Evolutionary conservation across 1,139 yeast genomes (phyloP), one percentile per base, ranked within the genome.

Genomic region (Debaryomycetaceae sp.): DNA sequence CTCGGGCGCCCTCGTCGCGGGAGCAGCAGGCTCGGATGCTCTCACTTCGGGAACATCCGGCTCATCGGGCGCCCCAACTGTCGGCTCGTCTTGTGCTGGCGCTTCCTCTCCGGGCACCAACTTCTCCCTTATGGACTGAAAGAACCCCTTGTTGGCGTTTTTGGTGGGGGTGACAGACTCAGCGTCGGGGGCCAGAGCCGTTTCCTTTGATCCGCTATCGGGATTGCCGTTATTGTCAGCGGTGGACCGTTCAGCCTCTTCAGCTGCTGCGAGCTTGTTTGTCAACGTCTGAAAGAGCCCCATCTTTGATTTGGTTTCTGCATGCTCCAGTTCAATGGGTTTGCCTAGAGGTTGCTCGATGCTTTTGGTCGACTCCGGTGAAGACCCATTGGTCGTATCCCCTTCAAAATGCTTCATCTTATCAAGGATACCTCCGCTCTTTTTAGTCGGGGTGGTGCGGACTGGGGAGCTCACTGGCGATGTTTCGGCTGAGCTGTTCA

Each of bases 341-440:
- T n/a, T n/a, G n/a, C n/a, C n/a, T n/a, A n/a, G n/a, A n/a, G n/a
- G n/a, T n/a, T n/a, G n/a, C n/a, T n/a, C n/a, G n/a, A n/a, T n/a
- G n/a, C n/a, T n/a, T n/a, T n/a, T n/a, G n/a, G n/a, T n/a, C n/a
- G n/a, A n/a, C n/a, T n/a, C n/a, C n/a, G n/a, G n/a, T n/a, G 16
- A 19, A 12, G 26, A 16, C 15, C 21, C 16, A 26, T 14, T 23
- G 20, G 21, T 8, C n/a, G 25, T 24, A 17, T 28, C 3, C 53
- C 52, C 51, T 39, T 65, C 71, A 40, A 62, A 65, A 32, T 62
- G 61, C 37, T 51, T 61, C 6, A 65, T 65, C 39, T 57, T 58
- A 35, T 65, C 71, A 34, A 63, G 49, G 11, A 65, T 60, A 35
- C 50, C 26, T 8, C 26, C 30, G 16, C 22, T 52, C 18, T 42